Base-by-base conservation (phyloP, 129 eudicot species). In the Pulicaria dysenterica region DNA sequence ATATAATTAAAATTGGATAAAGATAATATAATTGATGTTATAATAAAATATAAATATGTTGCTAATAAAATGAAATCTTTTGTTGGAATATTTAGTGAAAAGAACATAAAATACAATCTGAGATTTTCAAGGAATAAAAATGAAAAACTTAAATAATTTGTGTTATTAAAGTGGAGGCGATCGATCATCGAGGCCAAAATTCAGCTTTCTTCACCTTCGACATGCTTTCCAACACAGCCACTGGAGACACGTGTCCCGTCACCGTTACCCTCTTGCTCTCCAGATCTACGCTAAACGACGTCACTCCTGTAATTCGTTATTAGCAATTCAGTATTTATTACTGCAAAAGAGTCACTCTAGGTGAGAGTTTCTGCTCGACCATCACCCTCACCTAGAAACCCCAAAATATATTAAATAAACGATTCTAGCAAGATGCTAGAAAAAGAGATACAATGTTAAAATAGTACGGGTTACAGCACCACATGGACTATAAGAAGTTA, bases 191-290 rank as follows among this genome's bases (percentile, higher is more conserved):
- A 41, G 85, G 82, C 97, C 97, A 91, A 70, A 88, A 74, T 71
- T 91, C 92, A 31, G 97, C 97, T 39, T 73, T 85, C 64, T 88
- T 91, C 70, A 91, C 91, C 85, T 86, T 91, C n/a, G 97, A 86
- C 69, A 91, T 75, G 86, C 92, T 91, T 73, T 88, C 90, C 57
- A 91, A 82, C 16, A 91, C 92, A 19, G 80, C 86, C 13, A 76
- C 67, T 24, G 97, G 95, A 24, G 97, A 85, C 70, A 91, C 90
- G 80, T 86, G 88, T 70, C 97, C 97, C 85, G 57, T 86, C 57
- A 91, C 97, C 0, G 90, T 85, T 51, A 91, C 97, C 81, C 85
- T 86, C 81, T 91, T 85, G 86, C 71, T 85, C 75, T 91, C 97
- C 42, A 91, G 44, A 60, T 91, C 97, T 40, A 91, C 60, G 73